Conservation (phyloP, 768 basidiomycete genomes). For the Leccinum boreale region DNA sequence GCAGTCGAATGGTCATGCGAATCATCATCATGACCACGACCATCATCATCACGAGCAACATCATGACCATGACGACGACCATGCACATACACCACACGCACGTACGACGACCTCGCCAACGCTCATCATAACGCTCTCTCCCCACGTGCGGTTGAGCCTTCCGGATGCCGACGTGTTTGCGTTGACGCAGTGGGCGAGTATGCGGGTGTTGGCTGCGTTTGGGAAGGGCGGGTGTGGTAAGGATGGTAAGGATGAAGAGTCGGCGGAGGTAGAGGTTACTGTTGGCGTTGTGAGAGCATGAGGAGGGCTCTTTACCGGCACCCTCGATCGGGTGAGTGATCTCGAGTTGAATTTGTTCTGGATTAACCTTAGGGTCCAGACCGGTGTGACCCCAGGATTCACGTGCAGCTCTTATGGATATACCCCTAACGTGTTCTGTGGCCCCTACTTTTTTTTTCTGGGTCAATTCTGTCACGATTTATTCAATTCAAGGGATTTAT, state of each 20-base stretch:
- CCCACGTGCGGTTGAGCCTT: conserved; percentile 67
- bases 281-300: conserved; percentile 69
- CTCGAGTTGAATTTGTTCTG: not conserved
- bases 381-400: not conserved
- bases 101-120: conserved; percentile 27
- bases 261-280: conserved; percentile 59
- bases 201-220: conserved; percentile 56
- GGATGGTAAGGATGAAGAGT: conserved; percentile 21
- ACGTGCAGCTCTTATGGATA: conserved; percentile 10
- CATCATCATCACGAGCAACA: conserved; percentile 9
- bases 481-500: not conserved
- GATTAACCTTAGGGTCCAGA: not conserved
- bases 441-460: not conserved
- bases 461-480: not conserved
- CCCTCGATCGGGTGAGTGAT: conserved; percentile 9
- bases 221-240: conserved; percentile 29
- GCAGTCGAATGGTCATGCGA: conserved; percentile 8
- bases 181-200: conserved; percentile 76
- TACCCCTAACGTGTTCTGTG: conserved; percentile 5
- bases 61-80: conserved; percentile 3
- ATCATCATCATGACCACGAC: conserved; percentile 6
- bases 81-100: not conserved
- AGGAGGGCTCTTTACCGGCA: not conserved
- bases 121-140: conserved; percentile 77
- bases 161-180: conserved; percentile 68